Conservation (phyloP, 345 rosid genomes). For the Eucalyptus polybractea region DNA sequence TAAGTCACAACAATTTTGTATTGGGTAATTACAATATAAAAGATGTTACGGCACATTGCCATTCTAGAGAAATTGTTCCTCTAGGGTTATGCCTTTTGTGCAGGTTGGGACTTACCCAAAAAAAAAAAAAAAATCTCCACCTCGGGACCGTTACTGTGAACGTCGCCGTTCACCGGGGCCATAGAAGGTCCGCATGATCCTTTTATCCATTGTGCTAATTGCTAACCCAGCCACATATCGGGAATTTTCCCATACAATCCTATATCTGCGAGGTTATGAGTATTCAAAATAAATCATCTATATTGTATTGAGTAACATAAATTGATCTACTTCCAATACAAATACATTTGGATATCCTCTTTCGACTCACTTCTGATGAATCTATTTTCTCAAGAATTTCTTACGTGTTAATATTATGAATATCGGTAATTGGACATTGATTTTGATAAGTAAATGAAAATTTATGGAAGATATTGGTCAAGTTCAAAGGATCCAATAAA, state of each 20-base stretch:
- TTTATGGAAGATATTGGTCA: neutral
- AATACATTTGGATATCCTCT: neutral
- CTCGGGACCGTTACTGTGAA: accelerated
- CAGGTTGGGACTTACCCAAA: accelerated
- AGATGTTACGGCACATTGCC: neutral
- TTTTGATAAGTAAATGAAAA: accelerated
- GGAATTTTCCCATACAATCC: neutral
- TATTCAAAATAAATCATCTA: neutral
- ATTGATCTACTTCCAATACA: neutral
- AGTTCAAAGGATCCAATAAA: neutral
- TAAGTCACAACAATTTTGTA: neutral
- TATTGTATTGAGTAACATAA: neutral
- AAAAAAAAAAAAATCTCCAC: neutral
- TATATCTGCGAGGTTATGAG: neutral
- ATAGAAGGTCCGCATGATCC: accelerated
- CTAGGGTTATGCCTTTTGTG: accelerated
- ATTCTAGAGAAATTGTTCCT: neutral
- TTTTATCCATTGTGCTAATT: neutral
- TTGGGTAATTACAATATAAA: neutral
- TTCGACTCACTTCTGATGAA: neutral
- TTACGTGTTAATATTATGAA: neutral
- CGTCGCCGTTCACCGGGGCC: accelerated
- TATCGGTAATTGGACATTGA: accelerated
- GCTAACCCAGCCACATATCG: neutral
- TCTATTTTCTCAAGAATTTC: neutral